These are phyloP conservation scores for Vitis riparia DNA, from an alignment of 164 flowering plant genomes.

Conservation along the genomic window DNA sequence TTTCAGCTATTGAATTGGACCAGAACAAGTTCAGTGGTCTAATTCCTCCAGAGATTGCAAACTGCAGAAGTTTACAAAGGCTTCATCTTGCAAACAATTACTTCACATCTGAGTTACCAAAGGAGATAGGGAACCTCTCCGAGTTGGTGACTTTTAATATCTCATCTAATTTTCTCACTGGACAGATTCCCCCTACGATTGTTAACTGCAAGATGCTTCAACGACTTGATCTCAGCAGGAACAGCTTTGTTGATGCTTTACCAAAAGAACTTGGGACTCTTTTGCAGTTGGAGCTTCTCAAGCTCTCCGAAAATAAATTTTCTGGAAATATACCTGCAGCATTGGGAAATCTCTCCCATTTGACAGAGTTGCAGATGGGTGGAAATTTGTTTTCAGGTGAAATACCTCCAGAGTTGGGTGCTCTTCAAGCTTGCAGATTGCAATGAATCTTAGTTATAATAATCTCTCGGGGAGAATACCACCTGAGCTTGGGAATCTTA, in stretches of 20 bases:
- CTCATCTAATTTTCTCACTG: constrained; percentile 77
- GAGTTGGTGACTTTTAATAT: constrained; percentile 75
- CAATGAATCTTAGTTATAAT: constrained; percentile 86
- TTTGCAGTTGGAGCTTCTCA: constrained; percentile 73
- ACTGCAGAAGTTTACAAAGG: constrained; percentile 68
- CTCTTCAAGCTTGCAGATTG: constrained; percentile 85
- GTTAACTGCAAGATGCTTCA: constrained; percentile 78
- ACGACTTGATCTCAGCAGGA: constrained; percentile 84
- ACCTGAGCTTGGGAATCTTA: constrained; percentile 72
- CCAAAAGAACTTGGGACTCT: constrained; percentile 77
- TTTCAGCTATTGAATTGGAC: constrained; percentile 71
- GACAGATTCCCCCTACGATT: constrained; percentile 66
- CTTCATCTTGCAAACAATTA: constrained; percentile 72
- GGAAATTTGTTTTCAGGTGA: constrained; percentile 74
- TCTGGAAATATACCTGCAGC: constrained; percentile 71
- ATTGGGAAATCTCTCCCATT: constrained; percentile 70
- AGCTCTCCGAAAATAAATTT: constrained; percentile 73
- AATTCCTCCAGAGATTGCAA: constrained; percentile 66
- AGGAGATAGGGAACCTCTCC: constrained; percentile 70
- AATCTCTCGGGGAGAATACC: constrained; percentile 78
- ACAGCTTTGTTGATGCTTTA: constrained; percentile 51
- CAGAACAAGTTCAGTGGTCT: constrained; percentile 80
- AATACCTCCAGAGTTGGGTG: constrained; percentile 75
- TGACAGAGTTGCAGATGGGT: constrained; percentile 89
- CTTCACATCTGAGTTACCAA: constrained; percentile 68